A percentile compares a stretch with the other conserved stretches of the same genome.
Evolutionary conservation across 2,329 filamentous ascomycete genomes (phyloP).

Genomic region (Stagonosporopsis cucurbitacearum): DNA sequence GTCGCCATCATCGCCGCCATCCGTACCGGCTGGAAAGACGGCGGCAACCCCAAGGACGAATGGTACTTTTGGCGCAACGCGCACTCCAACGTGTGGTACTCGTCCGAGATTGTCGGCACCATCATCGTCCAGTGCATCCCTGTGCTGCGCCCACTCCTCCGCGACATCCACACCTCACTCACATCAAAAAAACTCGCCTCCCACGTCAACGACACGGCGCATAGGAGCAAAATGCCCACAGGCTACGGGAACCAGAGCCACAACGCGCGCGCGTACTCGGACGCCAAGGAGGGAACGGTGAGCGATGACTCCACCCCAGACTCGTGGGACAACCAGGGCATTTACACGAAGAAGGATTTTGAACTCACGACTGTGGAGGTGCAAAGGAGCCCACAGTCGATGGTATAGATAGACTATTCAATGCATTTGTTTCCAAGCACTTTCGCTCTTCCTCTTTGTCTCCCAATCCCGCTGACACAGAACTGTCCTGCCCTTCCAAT

Average conservation of each 20-base stretch:
- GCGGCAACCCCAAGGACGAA: conserved; percentile 54
- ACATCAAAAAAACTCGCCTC: conserved; percentile 44
- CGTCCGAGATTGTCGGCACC: conserved; percentile 60
- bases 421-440: conserved; percentile 6
- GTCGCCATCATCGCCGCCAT: conserved; percentile 59
- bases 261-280: conserved; percentile 30
- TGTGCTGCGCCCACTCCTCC: conserved; percentile 57
- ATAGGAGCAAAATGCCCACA: conserved; percentile 24
- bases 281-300: conserved; percentile 22
- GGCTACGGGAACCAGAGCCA: conserved; percentile 19
- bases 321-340: conserved; percentile 35
- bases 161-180: conserved; percentile 51
- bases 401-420: conserved; percentile 13
- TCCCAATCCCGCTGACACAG: not conserved
- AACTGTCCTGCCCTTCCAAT: no score
- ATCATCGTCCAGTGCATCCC: conserved; percentile 64
- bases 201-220: conserved; percentile 12
- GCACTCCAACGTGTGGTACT: conserved; percentile 58
- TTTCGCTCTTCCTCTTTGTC: not conserved
- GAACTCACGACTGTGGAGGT: conserved; percentile 31
- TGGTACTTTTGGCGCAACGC: conserved; percentile 60
- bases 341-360: conserved; percentile 35
- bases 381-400: conserved; percentile 9
- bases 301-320: conserved; percentile 23
- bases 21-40: conserved; percentile 58